A percentile compares a stretch with the other conserved stretches of the same genome.
Conservation (phyloP, 225 moss, liverwort and hornwort genomes). For the Anthoceros angustus region DNA sequence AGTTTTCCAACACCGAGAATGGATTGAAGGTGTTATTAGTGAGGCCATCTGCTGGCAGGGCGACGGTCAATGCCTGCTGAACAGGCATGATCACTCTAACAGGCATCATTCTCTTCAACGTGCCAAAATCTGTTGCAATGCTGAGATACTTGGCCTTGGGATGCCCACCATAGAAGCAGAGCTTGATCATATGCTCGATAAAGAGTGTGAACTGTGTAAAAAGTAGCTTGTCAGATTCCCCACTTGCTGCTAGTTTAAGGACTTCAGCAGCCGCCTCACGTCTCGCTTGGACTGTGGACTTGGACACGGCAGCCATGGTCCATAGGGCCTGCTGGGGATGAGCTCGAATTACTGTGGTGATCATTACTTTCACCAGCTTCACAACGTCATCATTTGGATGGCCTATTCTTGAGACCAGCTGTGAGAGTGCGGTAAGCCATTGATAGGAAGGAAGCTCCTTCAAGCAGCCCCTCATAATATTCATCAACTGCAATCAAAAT, state of each 20-base stretch:
- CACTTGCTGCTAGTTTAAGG: slow-evolving; percentile 56
- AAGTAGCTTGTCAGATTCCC: slow-evolving; percentile 53
- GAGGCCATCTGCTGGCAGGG: slow-evolving; percentile 70
- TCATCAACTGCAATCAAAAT: slow-evolving; percentile 54
- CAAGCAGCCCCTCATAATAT: slow-evolving; percentile 84
- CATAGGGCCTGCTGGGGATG: slow-evolving; percentile 97
- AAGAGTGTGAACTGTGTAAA: slow-evolving; percentile 74
- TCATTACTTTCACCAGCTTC: slow-evolving; percentile 76
- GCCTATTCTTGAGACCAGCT: slow-evolving; percentile 91
- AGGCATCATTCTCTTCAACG: slow-evolving; percentile 92
- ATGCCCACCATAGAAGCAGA: slow-evolving; percentile 77
- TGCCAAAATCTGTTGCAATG: slow-evolving; percentile 66
- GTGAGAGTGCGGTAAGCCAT: slow-evolving; percentile 95
- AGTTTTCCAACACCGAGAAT: slow-evolving; percentile 73
- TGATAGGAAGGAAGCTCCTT: slow-evolving; percentile 96
- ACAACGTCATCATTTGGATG: slow-evolving; percentile 91
- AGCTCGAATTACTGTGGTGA: slow-evolving; percentile 56
- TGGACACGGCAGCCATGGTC: slow-evolving; percentile 98
- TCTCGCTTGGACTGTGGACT: slow-evolving; percentile 78
- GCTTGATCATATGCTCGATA: slow-evolving; percentile 90
- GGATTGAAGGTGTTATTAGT: slow-evolving; percentile 75
- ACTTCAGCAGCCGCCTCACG: slow-evolving; percentile 91
- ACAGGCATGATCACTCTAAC: slow-evolving; percentile 94
- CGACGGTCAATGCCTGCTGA: slow-evolving; percentile 84
- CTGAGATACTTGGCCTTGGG: slow-evolving; percentile 73